These are phyloP conservation scores for Amanita polypyramis DNA, from an alignment of 768 basidiomycete species.

Conservation along the genomic window DNA sequence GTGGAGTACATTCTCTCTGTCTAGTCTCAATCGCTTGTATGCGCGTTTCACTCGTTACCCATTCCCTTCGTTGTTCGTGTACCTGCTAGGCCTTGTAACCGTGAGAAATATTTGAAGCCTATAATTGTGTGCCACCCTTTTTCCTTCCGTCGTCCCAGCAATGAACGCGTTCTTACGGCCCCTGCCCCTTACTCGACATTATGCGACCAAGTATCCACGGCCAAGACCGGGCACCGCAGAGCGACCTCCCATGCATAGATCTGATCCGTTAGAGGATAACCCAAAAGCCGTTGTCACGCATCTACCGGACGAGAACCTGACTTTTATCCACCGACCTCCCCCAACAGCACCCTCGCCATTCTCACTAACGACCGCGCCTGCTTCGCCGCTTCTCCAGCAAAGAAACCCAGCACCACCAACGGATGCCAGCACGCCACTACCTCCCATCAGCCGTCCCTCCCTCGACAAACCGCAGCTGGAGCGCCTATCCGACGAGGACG, in stretches of 20 bases:
- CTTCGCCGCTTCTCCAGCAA: conserved; percentile 58
- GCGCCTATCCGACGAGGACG: conserved; percentile 39
- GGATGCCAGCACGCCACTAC: conserved; percentile 22
- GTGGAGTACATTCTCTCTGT: conserved; percentile 1
- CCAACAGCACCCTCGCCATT: conserved; percentile 64
- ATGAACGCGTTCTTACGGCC: conserved; percentile 17
- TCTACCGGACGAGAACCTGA: conserved; percentile 45
- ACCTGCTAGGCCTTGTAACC: neutral
- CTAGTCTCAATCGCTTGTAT: neutral
- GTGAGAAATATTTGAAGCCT: neutral
- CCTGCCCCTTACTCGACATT: conserved; percentile 23
- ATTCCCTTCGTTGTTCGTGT: conserved; percentile 3
- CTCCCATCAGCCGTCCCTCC: conserved; percentile 37
- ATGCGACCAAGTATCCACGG: conserved; percentile 37
- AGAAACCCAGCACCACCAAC: conserved; percentile 10
- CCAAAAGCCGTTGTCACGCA: conserved; percentile 39
- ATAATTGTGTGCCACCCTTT: neutral
- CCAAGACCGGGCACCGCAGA: conserved; percentile 42
- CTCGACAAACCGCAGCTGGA: conserved; percentile 20
- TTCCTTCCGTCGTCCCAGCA: neutral
- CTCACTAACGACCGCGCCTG: conserved; percentile 59
- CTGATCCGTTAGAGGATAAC: conserved; percentile 47
- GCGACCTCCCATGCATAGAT: conserved; percentile 43
- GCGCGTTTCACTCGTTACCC: neutral
- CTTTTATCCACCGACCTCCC: conserved; percentile 81